Percentiles rank a stretch among this genome's conserved stretches.
Conservation (phyloP, 441 rosid species). For the Daphne laureola region DNA sequence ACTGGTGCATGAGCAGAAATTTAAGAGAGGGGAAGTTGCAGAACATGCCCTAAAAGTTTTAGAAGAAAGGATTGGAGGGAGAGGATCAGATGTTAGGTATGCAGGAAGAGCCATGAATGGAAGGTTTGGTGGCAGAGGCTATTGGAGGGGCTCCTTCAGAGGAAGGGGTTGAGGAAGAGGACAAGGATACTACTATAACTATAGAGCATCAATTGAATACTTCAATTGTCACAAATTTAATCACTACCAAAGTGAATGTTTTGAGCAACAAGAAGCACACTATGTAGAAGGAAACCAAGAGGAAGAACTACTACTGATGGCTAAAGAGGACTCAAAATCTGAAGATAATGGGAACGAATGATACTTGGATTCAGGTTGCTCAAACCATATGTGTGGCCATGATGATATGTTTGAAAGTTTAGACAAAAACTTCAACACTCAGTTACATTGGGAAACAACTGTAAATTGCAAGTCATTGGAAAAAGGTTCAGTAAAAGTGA, state of each 20-base stretch:
- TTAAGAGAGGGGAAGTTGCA: background rate
- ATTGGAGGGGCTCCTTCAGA: too few species aligned
- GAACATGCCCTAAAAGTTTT: background rate
- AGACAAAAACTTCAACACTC: background rate
- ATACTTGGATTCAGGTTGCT: conserved; percentile 1
- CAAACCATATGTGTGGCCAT: conserved; percentile 11
- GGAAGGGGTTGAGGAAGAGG: conserved; percentile 6
- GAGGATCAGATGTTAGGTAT: background rate
- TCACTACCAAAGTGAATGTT: too few species aligned
- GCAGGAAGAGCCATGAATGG: conserved; percentile 3
- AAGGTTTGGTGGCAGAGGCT: too few species aligned
- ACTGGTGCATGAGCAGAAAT: background rate
- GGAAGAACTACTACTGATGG: conserved; percentile 4
- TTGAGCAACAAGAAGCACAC: too few species aligned
- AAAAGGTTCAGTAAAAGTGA: background rate
- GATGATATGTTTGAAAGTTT: conserved; percentile 1
- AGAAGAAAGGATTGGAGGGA: background rate
- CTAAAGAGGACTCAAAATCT: background rate
- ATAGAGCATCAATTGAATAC: too few species aligned
- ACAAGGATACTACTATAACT: background rate
- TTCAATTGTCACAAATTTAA: too few species aligned
- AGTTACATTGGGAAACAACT: background rate
- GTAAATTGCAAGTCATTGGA: background rate
- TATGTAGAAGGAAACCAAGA: conserved; percentile 7
- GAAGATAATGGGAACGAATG: background rate